A percentile compares a stretch with the other conserved stretches of the same genome.
Evolutionary conservation across 176 grass and related monocot species (phyloP).

Genomic region (Aechmea fasciata): DNA sequence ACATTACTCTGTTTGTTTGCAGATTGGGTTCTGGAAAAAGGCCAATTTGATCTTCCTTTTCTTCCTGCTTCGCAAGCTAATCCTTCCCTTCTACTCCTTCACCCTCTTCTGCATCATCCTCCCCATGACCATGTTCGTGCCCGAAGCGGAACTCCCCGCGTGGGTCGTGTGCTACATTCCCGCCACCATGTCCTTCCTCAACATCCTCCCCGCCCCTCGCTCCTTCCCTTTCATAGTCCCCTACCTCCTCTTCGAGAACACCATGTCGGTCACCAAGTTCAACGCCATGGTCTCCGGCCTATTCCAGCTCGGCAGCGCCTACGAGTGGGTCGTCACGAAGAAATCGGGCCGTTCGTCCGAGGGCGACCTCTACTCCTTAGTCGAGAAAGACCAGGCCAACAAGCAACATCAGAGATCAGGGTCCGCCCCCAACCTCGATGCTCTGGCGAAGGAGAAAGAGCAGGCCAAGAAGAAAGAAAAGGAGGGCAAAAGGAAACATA

Average conservation of each 20-base stretch:
- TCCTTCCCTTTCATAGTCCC: conserved; percentile 48
- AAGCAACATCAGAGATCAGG: conserved; percentile 2
- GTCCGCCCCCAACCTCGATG: conserved; percentile 12
- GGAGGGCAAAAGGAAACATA: conserved; percentile 29
- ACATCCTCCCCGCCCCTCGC: conserved; percentile 35
- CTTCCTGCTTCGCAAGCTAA: conserved; percentile 46
- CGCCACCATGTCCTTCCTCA: conserved; percentile 40
- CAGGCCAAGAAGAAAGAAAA: conserved; percentile 11
- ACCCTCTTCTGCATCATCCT: conserved; percentile 46
- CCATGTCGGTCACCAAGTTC: conserved; percentile 60
- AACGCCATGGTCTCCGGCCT: conserved; percentile 47
- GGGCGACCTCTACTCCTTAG: conserved; percentile 19
- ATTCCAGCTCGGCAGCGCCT: conserved; percentile 39
- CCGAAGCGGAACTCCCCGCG: conserved; percentile 34
- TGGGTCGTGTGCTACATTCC: conserved; percentile 50
- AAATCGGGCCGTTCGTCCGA: conserved; percentile 38
- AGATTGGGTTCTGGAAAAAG: conserved; percentile 52
- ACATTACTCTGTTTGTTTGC: background rate
- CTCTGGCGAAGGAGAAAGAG: conserved; percentile 11
- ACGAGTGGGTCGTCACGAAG: conserved; percentile 49
- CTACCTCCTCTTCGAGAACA: conserved; percentile 46
- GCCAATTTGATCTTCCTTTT: conserved; percentile 41
- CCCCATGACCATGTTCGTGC: conserved; percentile 49
- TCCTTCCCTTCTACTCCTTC: conserved; percentile 48
- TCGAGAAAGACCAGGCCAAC: background rate